These are phyloP conservation scores for Kluyveromyces sp. DNA, from an alignment of 1,139 yeast genomes.

Conservation along the genomic window DNA sequence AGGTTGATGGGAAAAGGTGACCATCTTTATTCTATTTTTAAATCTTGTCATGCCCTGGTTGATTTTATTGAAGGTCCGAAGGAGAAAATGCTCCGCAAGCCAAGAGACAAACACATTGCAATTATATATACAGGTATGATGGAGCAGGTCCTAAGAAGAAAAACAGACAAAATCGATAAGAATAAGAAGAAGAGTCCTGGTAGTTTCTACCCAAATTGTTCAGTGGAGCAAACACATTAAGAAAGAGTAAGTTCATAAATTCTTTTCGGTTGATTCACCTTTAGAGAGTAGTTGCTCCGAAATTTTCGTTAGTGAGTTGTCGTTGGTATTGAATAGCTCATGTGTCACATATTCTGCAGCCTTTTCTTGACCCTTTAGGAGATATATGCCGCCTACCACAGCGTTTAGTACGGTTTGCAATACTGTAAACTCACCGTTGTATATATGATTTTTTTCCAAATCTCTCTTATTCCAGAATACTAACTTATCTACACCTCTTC, in stretches of 20 bases:
- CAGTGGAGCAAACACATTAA: too few species aligned
- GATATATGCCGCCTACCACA: constrained; percentile 70
- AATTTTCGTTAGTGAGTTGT: constrained; percentile 18
- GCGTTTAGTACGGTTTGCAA: constrained; percentile 68
- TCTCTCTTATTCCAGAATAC: constrained; percentile 70
- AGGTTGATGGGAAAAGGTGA: too few species aligned
- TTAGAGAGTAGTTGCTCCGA: constrained; percentile 11
- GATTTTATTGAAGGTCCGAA: too few species aligned
- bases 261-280: neutral
- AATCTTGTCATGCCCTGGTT: too few species aligned
- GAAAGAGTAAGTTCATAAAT: neutral
- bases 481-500: constrained; percentile 40
- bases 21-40: too few species aligned
- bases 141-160: too few species aligned
- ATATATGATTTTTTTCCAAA: constrained; percentile 42
- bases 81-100: too few species aligned
- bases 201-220: too few species aligned
- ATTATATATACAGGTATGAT: too few species aligned
- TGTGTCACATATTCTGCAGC: constrained; percentile 52
- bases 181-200: too few species aligned
- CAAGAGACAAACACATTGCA: too few species aligned
- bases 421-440: constrained; percentile 50
- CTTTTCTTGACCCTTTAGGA: constrained; percentile 54
- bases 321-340: constrained; percentile 27
- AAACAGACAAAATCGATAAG: too few species aligned